phyloP scores from a whole-genome alignment of 1,284 basidiomycete genomes.

The Ustilago loliicola region DNA sequence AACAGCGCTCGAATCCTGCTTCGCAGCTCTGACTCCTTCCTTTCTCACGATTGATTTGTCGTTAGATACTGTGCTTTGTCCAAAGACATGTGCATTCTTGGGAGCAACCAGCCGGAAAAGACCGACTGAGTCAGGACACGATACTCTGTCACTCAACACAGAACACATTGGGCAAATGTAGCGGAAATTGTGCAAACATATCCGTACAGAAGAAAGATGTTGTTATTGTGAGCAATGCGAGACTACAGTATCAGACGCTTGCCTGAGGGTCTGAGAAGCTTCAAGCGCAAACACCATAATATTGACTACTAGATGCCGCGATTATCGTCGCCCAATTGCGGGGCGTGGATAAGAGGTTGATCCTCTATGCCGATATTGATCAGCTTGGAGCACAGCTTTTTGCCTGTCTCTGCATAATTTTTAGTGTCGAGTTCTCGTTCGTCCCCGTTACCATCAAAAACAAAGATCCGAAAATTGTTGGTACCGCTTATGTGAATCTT shows the following conservation, averaged over 20 bases:
- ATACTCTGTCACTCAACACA: no score
- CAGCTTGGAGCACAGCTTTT: slow-evolving; percentile 21
- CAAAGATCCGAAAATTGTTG: not conserved
- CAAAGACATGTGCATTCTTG: not conserved
- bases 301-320: not conserved
- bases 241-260: no score
- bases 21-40: not conserved
- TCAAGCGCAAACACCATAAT: not conserved
- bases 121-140: not conserved
- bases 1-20: no score
- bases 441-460: not conserved
- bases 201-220: not conserved
- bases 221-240: no score
- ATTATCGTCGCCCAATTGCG: not conserved
- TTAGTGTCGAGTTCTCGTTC: slow-evolving; percentile 21
- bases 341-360: not conserved
- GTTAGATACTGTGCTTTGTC: slow-evolving; percentile 7
- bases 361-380: not conserved
- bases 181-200: not conserved
- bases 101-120: not conserved
- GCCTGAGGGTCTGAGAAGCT: not conserved
- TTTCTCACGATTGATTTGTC: not conserved
- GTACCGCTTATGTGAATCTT: slow-evolving; percentile 13
- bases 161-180: no score
- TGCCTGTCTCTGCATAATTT: slow-evolving; percentile 7